Conservation (phyloP, 2,329 filamentous ascomycete species). For the Colletotrichum karsti region DNA sequence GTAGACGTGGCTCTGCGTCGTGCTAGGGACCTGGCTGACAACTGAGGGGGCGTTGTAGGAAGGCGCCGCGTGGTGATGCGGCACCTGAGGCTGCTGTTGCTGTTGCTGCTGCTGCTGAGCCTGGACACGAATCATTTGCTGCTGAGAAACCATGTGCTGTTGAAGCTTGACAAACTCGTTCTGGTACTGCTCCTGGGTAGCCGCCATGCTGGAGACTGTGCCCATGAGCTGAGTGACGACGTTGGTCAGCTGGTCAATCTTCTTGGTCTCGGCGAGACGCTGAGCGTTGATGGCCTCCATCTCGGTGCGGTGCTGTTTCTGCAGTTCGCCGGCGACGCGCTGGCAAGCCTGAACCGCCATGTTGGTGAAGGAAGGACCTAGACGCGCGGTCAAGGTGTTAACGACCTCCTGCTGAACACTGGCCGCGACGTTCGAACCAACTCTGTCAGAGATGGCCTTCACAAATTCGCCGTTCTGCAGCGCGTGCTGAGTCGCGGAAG, state of each 20-base stretch:
- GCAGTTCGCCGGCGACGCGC: constrained; percentile 73
- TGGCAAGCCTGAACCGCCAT: constrained; percentile 73
- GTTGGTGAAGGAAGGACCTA: constrained; percentile 73
- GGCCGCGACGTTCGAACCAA: constrained; percentile 71
- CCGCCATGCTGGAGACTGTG: constrained; percentile 75
- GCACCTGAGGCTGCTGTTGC: constrained; percentile 21
- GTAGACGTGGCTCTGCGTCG: constrained; percentile 32
- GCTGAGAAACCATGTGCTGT: constrained; percentile 45
- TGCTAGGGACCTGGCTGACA: constrained; percentile 24
- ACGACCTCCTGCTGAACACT: constrained; percentile 77
- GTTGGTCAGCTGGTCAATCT: constrained; percentile 77
- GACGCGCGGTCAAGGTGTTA: constrained; percentile 65
- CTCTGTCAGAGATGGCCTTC: constrained; percentile 75
- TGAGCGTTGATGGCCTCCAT: constrained; percentile 61
- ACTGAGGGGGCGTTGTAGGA: constrained; percentile 25
- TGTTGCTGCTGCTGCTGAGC: constrained; percentile 36
- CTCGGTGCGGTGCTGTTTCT: constrained; percentile 65
- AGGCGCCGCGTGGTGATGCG: constrained; percentile 19
- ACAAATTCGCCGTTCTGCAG: constrained; percentile 79
- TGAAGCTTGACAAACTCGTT: constrained; percentile 68
- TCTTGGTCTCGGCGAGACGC: constrained; percentile 60
- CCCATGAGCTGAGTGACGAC: constrained; percentile 73
- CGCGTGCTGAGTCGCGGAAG: constrained; percentile 71
- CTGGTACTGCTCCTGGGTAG: constrained; percentile 75
- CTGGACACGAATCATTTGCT: constrained; percentile 55